Percentiles rank a stretch among this genome's conserved stretches.
phyloP scores from a whole-genome alignment of 2,329 filamentous ascomycete species.

The Metarhizium anisopliae region DNA sequence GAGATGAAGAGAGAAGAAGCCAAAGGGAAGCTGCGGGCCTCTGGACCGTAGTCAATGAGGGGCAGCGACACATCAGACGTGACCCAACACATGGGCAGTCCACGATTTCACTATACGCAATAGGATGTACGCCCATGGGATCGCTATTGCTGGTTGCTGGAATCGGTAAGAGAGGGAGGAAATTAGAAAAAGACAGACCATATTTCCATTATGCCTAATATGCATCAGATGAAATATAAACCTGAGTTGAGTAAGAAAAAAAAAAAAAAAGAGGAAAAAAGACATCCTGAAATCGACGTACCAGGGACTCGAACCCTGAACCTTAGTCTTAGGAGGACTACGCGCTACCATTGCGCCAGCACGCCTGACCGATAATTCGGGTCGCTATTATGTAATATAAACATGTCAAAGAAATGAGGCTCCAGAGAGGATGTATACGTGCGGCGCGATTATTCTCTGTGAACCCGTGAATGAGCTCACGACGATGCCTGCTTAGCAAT shows the following conservation, averaged over 20 bases:
- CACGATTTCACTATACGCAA: not conserved
- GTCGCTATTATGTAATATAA: not conserved
- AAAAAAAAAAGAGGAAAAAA: not conserved
- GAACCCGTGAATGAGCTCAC: not conserved
- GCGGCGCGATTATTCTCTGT: not conserved
- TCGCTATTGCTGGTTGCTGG: not conserved
- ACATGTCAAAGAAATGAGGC: not conserved
- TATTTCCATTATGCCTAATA: not conserved
- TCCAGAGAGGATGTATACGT: not conserved
- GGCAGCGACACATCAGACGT: not conserved
- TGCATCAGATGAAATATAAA: not conserved
- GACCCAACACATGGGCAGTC: not conserved
- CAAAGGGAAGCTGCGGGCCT: not conserved
- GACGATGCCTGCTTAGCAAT: not conserved
- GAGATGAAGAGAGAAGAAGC: not conserved
- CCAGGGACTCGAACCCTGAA: conserved; percentile 32
- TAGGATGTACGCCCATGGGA: not conserved
- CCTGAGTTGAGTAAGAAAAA: not conserved
- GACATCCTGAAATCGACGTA: conserved; percentile 14
- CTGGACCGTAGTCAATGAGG: not conserved
- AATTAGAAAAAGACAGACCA: not conserved
- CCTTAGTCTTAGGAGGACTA: conserved; percentile 32
- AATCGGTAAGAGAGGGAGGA: not conserved
- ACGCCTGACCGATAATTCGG: not conserved
- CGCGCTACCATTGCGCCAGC: conserved; percentile 21